Conservation (phyloP, 2,329 filamentous ascomycete genomes). For the Neonectria hederae region DNA sequence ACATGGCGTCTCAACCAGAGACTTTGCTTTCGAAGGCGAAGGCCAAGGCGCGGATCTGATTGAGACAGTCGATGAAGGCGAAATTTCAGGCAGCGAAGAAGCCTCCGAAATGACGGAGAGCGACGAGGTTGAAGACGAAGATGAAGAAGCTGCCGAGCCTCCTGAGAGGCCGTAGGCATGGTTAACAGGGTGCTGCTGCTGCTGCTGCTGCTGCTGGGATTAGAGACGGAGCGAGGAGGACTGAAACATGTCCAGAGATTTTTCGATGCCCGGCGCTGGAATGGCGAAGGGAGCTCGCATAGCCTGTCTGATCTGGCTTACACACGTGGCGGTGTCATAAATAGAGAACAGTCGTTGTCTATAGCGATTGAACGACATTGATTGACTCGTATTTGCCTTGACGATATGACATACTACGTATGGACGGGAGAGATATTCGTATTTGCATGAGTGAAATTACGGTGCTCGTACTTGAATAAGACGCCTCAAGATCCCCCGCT, state of each 20-base stretch:
- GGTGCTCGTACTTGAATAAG: background rate
- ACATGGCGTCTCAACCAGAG: slow-evolving; percentile 1
- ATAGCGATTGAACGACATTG: slow-evolving; percentile 12
- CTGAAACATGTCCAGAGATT: slow-evolving; percentile 3
- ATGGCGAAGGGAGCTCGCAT: background rate
- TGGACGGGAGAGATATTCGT: background rate
- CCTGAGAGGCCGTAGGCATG: slow-evolving; percentile 14
- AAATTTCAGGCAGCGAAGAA: background rate
- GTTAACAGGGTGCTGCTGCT: slow-evolving; percentile 2
- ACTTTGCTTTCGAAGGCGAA: background rate
- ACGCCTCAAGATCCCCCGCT: background rate
- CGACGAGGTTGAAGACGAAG: background rate
- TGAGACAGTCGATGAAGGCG: background rate
- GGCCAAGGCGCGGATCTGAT: background rate
- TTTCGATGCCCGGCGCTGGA: background rate
- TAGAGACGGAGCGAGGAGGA: background rate
- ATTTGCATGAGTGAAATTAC: background rate
- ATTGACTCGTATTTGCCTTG: background rate
- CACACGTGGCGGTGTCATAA: background rate
- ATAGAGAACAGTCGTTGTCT: background rate
- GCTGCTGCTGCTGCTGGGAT: slow-evolving; percentile 5
- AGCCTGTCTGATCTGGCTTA: slow-evolving; percentile 1
- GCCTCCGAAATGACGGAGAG: background rate
- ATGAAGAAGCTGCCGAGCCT: background rate
- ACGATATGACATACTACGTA: background rate